Evolutionary conservation across 345 rosid genomes (phyloP).

Genomic region (Camelina hispida): DNA sequence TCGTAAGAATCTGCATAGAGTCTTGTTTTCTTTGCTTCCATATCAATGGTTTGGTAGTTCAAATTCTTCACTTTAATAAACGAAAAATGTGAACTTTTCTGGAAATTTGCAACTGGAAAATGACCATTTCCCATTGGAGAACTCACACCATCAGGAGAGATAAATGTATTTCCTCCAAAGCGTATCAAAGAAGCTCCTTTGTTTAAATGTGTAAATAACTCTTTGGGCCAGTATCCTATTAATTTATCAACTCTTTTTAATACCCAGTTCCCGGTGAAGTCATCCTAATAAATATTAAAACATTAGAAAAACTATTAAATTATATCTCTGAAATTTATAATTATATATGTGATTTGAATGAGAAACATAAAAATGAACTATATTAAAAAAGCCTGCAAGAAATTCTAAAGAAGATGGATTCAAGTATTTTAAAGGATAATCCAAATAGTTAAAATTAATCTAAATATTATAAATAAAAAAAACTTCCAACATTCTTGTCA

Average conservation of each 20-base stretch:
- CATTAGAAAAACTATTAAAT: background rate
- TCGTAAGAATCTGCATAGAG: background rate
- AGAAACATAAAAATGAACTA: background rate
- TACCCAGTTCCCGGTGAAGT: background rate
- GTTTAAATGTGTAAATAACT: slow-evolving; percentile 29
- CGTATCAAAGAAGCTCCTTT: slow-evolving; percentile 25
- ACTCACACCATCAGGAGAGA: slow-evolving; percentile 28
- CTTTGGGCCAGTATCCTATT: slow-evolving; percentile 31
- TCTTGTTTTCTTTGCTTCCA: background rate
- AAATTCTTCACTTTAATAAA: slow-evolving; percentile 1
- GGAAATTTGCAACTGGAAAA: background rate
- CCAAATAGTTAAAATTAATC: background rate
- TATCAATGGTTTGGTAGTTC: background rate
- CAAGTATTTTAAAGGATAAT: background rate
- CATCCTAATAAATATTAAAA: slow-evolving; percentile 7
- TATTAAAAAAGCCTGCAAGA: background rate
- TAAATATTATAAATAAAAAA: too few relatives aligned
- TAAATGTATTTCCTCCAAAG: slow-evolving; percentile 28
- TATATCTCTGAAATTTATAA: background rate
- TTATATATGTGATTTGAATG: background rate
- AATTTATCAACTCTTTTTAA: background rate
- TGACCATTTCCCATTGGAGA: slow-evolving; percentile 35
- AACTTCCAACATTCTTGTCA: too few relatives aligned
- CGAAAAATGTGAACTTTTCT: slow-evolving; percentile 14
- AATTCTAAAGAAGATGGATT: too few relatives aligned